Base-by-base conservation (phyloP, 2,329 filamentous ascomycete genomes). In the Septoria linicola region DNA sequence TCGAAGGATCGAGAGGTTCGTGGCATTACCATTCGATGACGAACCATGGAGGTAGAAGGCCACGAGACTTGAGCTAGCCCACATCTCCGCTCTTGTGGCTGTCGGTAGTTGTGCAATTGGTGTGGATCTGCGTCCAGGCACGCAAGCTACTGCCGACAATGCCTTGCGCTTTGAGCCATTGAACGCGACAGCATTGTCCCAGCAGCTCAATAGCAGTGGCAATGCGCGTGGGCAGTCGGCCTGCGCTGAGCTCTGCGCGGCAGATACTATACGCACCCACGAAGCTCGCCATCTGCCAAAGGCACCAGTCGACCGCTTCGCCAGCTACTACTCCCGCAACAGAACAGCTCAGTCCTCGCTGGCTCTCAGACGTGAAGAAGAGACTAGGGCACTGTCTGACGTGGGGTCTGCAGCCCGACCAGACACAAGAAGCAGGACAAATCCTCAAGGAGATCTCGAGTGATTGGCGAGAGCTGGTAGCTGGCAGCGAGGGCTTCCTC, bases 401-500 rank as follows among this genome's bases (percentile, higher is more conserved):
- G 55, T 92, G 89, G 65, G 88, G 88, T 2, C 76, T 88, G 60
- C 72, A 73, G n/a, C 68, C 71, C 1, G 62, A 68, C 23, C 86
- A 90, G 65, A 72, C 81, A 3, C 60, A 70, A 5, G 76, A 80
- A 42, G 85, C 84, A 0, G 80, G 78, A 0, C 64, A 63, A 1
- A 77, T 91, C n/a, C 65, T 88, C 19, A 71, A 76, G 39, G 75
- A 80, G 32, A 66, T 91, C 17, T 77, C 81, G 1, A 69, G 65
- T 7, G 82, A 89, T 58, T 93, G 89, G 89, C 75, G 86, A 36
- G 80, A 82, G 59, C 71, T 93, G 50, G 71, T 87, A 23, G 87
- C 84, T 0, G 88, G 87, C 0, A 83, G 82, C 51, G 86, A 92
- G 63, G 88, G 89, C 0, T 95, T 83, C 67, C 69, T 93, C 57